Conservation (phyloP, 1,139 yeast species). For the Scheffersomyces insectosa region DNA sequence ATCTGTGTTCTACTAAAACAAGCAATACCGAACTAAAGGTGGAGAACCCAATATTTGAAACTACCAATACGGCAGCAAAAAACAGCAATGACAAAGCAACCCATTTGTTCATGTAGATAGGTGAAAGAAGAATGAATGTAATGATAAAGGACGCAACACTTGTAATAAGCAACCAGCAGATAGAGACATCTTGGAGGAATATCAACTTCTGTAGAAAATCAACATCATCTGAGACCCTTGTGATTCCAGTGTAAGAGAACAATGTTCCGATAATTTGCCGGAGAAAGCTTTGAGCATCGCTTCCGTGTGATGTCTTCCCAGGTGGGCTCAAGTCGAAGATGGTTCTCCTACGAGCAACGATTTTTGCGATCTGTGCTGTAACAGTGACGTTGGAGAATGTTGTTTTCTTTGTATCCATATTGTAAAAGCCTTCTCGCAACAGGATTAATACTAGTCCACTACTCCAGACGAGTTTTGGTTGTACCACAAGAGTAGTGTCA, state of each 20-base stretch:
- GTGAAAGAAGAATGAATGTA: background rate
- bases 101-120: no score
- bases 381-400: conserved; percentile 2
- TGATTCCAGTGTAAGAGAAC: conserved; percentile 3
- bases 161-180: background rate
- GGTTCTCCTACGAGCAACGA: background rate
- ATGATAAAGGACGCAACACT: background rate
- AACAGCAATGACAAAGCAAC: no score
- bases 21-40: background rate
- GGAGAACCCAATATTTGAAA: background rate
- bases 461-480: conserved; percentile 16
- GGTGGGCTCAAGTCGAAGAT: conserved; percentile 4
- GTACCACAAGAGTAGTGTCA: conserved; percentile 18
- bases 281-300: conserved; percentile 5
- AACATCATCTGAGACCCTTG: background rate
- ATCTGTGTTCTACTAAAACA: background rate
- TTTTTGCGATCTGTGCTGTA: conserved; percentile 1
- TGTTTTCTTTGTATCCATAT: conserved; percentile 7
- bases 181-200: background rate
- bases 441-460: conserved; percentile 10
- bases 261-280: conserved; percentile 6
- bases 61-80: no score
- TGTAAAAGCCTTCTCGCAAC: conserved; percentile 19
- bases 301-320: background rate
- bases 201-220: background rate